phyloP scores from a whole-genome alignment of 306 rosid species.

The Fragaria ananassa region DNA sequence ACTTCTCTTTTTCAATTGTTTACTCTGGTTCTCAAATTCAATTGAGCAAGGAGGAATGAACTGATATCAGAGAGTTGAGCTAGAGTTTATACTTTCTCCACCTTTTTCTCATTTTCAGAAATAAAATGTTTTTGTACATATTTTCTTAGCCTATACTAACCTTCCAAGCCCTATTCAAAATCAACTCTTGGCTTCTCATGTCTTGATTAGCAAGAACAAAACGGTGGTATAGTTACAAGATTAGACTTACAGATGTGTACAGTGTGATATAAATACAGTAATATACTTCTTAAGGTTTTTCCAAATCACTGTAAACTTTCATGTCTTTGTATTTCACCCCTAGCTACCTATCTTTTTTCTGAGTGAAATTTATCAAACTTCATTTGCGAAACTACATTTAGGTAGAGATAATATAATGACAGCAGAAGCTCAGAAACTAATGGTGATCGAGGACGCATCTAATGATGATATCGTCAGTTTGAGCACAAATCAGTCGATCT shows the following conservation, averaged over 20 bases:
- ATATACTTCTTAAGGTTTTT: background rate
- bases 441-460: conserved; percentile 74
- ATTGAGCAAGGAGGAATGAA: background rate
- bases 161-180: too few species aligned
- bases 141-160: too few species aligned
- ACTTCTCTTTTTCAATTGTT: background rate
- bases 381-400: conserved; percentile 2
- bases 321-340: background rate
- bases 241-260: background rate
- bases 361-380: background rate
- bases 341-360: background rate
- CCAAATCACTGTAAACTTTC: background rate
- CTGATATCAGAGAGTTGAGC: background rate
- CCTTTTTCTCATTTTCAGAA: background rate
- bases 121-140: background rate
- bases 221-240: background rate
- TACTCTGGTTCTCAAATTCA: background rate
- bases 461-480: conserved; percentile 40
- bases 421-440: conserved; percentile 41
- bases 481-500: conserved; percentile 42
- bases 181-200: background rate
- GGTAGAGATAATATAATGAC: conserved; percentile 7
- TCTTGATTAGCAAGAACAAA: background rate
- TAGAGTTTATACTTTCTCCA: background rate
- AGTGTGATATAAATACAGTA: background rate